These are phyloP conservation scores for Oryza officinalis DNA, from an alignment of 176 grass and related monocot genomes.

Conservation along the genomic window DNA sequence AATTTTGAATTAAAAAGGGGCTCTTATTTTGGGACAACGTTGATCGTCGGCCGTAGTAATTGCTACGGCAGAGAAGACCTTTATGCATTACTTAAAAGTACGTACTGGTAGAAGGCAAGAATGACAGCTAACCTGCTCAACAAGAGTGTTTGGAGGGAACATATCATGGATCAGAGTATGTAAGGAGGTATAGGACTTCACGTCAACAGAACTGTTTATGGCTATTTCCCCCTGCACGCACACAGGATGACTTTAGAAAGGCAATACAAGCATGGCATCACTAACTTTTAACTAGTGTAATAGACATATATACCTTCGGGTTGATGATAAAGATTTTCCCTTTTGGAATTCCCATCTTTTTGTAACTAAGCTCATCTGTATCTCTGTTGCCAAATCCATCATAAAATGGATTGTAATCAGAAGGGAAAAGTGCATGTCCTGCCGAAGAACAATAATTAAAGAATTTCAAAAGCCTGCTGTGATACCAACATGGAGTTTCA, in stretches of 20 bases:
- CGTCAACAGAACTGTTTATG: conserved; percentile 83
- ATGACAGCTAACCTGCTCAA: conserved; percentile 84
- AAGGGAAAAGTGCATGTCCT: conserved; percentile 99
- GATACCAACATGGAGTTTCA: not conserved
- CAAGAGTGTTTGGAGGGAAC: conserved; percentile 94
- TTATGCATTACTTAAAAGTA: not conserved
- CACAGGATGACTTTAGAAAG: conserved; percentile 18
- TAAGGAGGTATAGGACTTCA: conserved; percentile 97
- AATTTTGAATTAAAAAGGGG: too few relatives aligned
- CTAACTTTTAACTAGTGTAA: not conserved
- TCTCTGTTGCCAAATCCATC: conserved; percentile 99
- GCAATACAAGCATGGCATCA: conserved; percentile 17
- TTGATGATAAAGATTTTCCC: conserved; percentile 99
- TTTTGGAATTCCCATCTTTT: conserved; percentile 94
- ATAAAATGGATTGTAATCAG: conserved; percentile 98
- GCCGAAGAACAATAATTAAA: conserved; percentile 32
- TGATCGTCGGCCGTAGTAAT: too few relatives aligned
- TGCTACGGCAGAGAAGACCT: too few relatives aligned
- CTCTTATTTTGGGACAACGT: too few relatives aligned
- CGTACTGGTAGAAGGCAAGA: not conserved
- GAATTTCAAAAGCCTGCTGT: conserved; percentile 2
- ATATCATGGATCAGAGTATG: conserved; percentile 96
- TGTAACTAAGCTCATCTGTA: conserved; percentile 95
- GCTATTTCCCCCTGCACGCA: conserved; percentile 85
- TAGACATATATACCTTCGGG: conserved; percentile 75